These are phyloP conservation scores for Aureobasidium leucospermi DNA, from an alignment of 2,329 filamentous ascomycete species.

Conservation along the genomic window DNA sequence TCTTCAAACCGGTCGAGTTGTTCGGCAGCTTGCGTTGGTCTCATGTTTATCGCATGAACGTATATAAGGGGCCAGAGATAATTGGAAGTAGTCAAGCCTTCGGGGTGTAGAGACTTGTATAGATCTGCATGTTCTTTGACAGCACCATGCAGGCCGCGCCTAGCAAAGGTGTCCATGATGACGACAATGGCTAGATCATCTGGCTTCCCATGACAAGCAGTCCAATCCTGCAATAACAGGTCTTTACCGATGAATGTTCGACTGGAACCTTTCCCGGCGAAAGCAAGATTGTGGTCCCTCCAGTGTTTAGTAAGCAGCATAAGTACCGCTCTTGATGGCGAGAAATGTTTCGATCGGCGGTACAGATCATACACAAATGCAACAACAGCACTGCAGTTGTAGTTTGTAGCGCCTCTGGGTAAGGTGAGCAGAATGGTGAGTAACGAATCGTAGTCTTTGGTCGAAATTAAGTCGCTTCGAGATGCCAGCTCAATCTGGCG, in stretches of 20 bases:
- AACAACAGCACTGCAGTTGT: neutral
- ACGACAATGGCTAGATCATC: slow-evolving; percentile 17
- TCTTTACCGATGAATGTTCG: neutral
- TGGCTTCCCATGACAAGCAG: slow-evolving; percentile 22
- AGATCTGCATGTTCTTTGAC: slow-evolving; percentile 25
- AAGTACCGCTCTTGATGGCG: neutral
- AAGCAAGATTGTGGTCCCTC: neutral
- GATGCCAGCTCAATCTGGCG: neutral
- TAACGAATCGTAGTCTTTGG: neutral
- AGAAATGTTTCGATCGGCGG: neutral
- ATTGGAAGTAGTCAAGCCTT: neutral
- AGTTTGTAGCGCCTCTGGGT: neutral
- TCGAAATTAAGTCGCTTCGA: neutral
- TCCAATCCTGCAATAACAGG: slow-evolving; percentile 7
- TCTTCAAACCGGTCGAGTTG: slow-evolving; percentile 52
- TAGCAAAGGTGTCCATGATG: slow-evolving; percentile 24
- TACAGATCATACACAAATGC: neutral
- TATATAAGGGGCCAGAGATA: slow-evolving; percentile 51
- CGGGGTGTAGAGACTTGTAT: neutral
- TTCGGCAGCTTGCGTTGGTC: slow-evolving; percentile 54
- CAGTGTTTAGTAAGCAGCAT: neutral
- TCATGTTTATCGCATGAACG: slow-evolving; percentile 62
- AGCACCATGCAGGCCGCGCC: slow-evolving; percentile 25
- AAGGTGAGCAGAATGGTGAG: neutral
- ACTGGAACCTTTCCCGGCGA: neutral